Percentiles rank a stretch among this genome's conserved stretches.
Evolutionary conservation across 208 protist species (phyloP).

Genomic region (Herpetomonas tarakana): DNA sequence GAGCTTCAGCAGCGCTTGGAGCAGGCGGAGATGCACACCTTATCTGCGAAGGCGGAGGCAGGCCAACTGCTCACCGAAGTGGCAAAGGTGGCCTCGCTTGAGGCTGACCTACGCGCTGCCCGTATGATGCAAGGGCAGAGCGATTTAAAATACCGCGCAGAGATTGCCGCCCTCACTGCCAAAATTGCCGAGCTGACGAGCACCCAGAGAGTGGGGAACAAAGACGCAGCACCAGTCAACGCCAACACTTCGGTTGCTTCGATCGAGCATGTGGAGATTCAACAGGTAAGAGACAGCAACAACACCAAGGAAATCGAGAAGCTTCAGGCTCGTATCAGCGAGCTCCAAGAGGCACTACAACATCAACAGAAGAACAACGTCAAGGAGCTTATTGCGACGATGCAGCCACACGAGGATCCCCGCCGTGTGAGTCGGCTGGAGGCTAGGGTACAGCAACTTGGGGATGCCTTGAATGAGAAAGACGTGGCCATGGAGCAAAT

Average conservation of each 20-base stretch:
- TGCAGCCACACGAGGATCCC: slow-evolving; percentile 31
- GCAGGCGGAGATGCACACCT: neutral
- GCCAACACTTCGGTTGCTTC: neutral
- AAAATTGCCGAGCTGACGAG: slow-evolving; percentile 18
- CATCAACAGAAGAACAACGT: slow-evolving; percentile 55
- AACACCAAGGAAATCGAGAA: slow-evolving; percentile 9
- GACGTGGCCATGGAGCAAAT: slow-evolving; percentile 55
- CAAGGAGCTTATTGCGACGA: slow-evolving; percentile 57
- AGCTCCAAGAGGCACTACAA: slow-evolving; percentile 16
- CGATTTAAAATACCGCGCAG: slow-evolving; percentile 23
- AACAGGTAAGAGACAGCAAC: slow-evolving; percentile 28
- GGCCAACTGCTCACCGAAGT: neutral
- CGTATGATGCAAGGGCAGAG: slow-evolving; percentile 16
- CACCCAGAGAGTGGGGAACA: slow-evolving; percentile 23
- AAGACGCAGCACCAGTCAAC: slow-evolving; percentile 18
- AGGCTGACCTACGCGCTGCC: neutral
- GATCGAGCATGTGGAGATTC: slow-evolving; percentile 26
- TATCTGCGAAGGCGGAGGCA: neutral
- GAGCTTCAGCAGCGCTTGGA: neutral
- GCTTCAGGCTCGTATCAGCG: slow-evolving; percentile 9
- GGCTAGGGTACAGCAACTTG: slow-evolving; percentile 38
- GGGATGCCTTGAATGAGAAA: slow-evolving; percentile 57
- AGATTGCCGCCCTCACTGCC: slow-evolving; percentile 29
- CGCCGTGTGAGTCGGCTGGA: slow-evolving; percentile 49
- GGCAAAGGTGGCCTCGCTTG: neutral